phyloP scores from a whole-genome alignment of 2,329 filamentous ascomycete genomes.

The Fusarium albidum region DNA sequence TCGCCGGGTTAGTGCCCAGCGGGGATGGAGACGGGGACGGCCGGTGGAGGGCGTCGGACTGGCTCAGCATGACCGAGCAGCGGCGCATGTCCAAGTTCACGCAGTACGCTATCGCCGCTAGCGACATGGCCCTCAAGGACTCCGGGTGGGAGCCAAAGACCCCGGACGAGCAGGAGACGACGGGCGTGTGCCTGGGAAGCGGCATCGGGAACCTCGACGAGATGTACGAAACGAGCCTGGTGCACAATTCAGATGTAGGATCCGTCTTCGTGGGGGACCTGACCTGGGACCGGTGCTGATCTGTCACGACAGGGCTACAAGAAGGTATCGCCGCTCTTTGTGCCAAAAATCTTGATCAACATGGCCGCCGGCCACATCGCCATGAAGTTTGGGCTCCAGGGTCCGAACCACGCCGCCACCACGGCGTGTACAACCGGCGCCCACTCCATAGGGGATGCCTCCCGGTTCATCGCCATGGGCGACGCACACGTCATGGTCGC shows the following conservation, averaged over 20 bases:
- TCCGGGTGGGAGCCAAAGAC: slow-evolving; percentile 75
- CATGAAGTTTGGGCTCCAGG: slow-evolving; percentile 88
- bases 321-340: slow-evolving; percentile 92
- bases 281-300: slow-evolving; percentile 14
- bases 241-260: slow-evolving; percentile 75
- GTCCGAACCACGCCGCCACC: slow-evolving; percentile 90
- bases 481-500: slow-evolving; percentile 96
- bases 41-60: slow-evolving; percentile 63
- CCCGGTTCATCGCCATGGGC: slow-evolving; percentile 88
- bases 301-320: slow-evolving; percentile 75
- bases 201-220: slow-evolving; percentile 96
- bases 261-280: too few species aligned
- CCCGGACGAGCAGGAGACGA: slow-evolving; percentile 73
- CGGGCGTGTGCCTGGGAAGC: slow-evolving; percentile 92
- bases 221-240: slow-evolving; percentile 83
- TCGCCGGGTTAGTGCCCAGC: slow-evolving; percentile 82
- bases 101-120: slow-evolving; percentile 88
- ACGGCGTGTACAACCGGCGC: slow-evolving; percentile 97
- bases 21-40: slow-evolving; percentile 48
- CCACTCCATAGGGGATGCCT: slow-evolving; percentile 92
- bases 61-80: slow-evolving; percentile 62
- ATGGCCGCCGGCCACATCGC: slow-evolving; percentile 94
- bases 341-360: slow-evolving; percentile 93
- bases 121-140: slow-evolving; percentile 85
- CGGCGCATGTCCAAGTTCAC: slow-evolving; percentile 90